A percentile compares a stretch with the other conserved stretches of the same genome.
phyloP scores from a whole-genome alignment of 2,329 filamentous ascomycete genomes.

The Teratosphaeria zuluensis region DNA sequence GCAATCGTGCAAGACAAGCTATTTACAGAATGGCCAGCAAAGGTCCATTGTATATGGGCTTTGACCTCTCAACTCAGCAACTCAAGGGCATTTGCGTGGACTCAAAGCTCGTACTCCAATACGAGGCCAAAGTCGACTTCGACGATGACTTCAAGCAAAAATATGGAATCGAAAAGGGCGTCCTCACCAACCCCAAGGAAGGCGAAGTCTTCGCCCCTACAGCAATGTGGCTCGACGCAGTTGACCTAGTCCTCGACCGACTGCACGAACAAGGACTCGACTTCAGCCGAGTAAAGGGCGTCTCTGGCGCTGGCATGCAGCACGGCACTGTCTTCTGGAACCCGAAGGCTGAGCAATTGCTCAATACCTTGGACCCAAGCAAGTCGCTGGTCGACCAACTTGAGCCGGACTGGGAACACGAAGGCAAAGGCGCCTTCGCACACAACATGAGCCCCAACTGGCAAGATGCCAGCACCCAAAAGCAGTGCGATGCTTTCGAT shows the following conservation, averaged over 20 bases:
- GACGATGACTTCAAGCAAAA: conserved; percentile 63
- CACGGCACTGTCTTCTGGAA: conserved; percentile 97
- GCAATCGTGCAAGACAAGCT: not conserved
- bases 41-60: conserved; percentile 42
- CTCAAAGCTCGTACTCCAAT: conserved; percentile 67
- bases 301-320: conserved; percentile 92
- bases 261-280: conserved; percentile 62
- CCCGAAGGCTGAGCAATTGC: conserved; percentile 52
- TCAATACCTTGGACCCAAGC: conserved; percentile 51
- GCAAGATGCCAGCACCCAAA: conserved; percentile 94
- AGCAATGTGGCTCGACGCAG: conserved; percentile 85
- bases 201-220: conserved; percentile 90
- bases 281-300: conserved; percentile 63
- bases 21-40: not conserved
- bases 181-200: conserved; percentile 69
- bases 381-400: conserved; percentile 65
- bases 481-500: conserved; percentile 85
- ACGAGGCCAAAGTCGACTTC: conserved; percentile 89
- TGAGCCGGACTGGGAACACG: conserved; percentile 28
- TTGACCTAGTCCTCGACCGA: conserved; percentile 72
- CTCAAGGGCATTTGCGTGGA: conserved; percentile 85
- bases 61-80: conserved; percentile 95
- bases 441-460: conserved; percentile 89
- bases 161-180: conserved; percentile 72
- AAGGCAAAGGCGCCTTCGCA: conserved; percentile 55